Base-by-base conservation (phyloP, 345 rosid species). In the Turritis glabra region DNA sequence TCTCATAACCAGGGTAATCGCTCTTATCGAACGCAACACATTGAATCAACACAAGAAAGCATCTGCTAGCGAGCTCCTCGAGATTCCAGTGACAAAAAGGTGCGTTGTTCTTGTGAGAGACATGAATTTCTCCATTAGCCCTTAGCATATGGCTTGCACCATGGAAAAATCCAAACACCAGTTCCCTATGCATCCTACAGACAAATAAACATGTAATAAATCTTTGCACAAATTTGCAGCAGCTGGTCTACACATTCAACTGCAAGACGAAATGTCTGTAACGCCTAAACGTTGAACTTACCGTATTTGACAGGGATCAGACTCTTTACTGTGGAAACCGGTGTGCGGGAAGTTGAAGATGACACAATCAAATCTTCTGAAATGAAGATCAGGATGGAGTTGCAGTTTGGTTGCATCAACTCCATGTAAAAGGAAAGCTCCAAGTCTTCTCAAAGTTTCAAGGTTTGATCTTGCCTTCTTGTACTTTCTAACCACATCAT, bases 341-440 rank as follows among this genome's bases (percentile, higher is more conserved):
- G 89, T 88, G 41, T 86, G 90, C 8, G 96, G 96, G 75, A 86
- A 90, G 80, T 79, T 82, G 64, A 72, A 82, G 67, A 88, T 75
- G 46, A 88, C 69, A 5, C 84, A 77, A 56, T 89, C 90, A 15
- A 85, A 87, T 69, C 69, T 85, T 44, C 67, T 78, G 64, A 0
- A 68, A 37, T 25, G 55, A 71, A 90, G 80, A 69, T 62, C 17
- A 6, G 77, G 32, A 48, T 82, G 80, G 30, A 33, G 29, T 25
- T 69, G 77, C 80, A 88, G 80, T 44, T 54, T 74, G 43, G 82
- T 85, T 15, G 90, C 87, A 82, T 86, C 91, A 56, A 85, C 89
- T 73, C 81, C 84, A 69, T 81, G 78, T 19, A 82, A 74, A 50
- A 80, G 30, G 15, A 32, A 23, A 38, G 89, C 90, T 63, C 88